These are phyloP conservation scores for Cadophora sp. DNA, from an alignment of 2,329 filamentous ascomycete species.

Conservation along the genomic window DNA sequence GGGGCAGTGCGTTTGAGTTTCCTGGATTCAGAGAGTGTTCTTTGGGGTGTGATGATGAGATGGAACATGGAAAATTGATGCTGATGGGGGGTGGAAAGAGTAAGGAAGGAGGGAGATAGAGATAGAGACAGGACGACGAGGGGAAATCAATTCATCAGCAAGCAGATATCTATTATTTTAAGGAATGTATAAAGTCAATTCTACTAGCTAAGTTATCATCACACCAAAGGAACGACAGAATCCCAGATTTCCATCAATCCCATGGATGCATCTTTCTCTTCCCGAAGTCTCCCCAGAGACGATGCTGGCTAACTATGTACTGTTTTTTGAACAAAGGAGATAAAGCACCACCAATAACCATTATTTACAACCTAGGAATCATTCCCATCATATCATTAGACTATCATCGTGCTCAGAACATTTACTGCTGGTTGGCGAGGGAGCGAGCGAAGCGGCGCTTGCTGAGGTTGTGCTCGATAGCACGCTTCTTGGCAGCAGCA, in stretches of 20 bases:
- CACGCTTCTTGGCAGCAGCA: constrained; percentile 63
- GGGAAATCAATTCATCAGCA: background rate
- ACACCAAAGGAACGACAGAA: constrained; percentile 31
- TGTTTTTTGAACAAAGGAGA: background rate
- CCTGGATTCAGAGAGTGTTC: background rate
- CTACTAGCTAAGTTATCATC: constrained; percentile 19
- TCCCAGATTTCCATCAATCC: constrained; percentile 29
- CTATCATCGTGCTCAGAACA: background rate
- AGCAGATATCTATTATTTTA: constrained; percentile 19
- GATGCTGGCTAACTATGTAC: constrained; percentile 10
- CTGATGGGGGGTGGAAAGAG: too few relatives aligned
- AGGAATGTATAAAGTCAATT: constrained; percentile 36
- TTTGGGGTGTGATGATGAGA: too few relatives aligned
- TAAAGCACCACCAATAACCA: constrained; percentile 20
- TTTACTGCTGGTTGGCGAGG: constrained; percentile 35
- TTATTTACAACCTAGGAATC: constrained; percentile 22
- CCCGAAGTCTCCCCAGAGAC: constrained; percentile 7
- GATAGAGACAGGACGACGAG: too few relatives aligned
- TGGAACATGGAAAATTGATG: too few relatives aligned
- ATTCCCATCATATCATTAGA: constrained; percentile 1
- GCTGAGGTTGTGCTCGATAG: constrained; percentile 58
- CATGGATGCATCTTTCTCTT: background rate
- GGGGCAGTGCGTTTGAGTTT: background rate
- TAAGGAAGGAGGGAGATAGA: background rate
- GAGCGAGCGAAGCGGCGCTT: constrained; percentile 47